Conservation (phyloP, 192 early-diverging fungal species). For the Physocladia obscura region DNA sequence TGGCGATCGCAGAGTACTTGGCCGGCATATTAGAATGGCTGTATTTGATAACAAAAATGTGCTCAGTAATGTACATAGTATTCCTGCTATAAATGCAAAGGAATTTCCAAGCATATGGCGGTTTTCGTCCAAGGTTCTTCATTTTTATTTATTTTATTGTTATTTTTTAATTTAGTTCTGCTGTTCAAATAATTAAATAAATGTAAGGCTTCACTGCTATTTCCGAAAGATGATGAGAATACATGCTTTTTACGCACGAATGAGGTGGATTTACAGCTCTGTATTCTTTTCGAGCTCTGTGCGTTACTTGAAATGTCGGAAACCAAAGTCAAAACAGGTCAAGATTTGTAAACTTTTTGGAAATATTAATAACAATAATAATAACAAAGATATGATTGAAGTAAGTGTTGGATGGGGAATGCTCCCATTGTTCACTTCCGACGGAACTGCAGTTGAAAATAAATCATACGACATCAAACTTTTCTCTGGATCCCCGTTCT, state of each 20-base stretch:
- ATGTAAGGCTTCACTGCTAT: constrained; percentile 42
- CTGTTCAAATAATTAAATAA: neutral
- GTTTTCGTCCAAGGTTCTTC: constrained; percentile 45
- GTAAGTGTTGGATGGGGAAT: constrained; percentile 52
- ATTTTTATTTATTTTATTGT: neutral
- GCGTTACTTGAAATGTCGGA: constrained; percentile 35
- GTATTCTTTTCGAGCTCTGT: constrained; percentile 50
- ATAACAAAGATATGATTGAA: constrained; percentile 28
- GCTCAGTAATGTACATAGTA: constrained; percentile 50
- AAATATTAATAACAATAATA: neutral
- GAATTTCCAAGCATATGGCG: constrained; percentile 39
- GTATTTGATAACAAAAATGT: constrained; percentile 44
- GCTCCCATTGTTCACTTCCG: constrained; percentile 47
- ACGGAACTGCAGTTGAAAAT: constrained; percentile 50
- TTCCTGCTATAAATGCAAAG: constrained; percentile 33
- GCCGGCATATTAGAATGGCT: constrained; percentile 49
- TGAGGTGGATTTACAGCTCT: constrained; percentile 47
- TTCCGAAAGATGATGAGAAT: constrained; percentile 53
- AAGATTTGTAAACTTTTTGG: neutral
- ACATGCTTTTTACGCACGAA: constrained; percentile 45
- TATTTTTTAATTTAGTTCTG: neutral
- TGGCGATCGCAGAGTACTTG: constrained; percentile 30
- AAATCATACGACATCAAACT: constrained; percentile 50
- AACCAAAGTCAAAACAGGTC: constrained; percentile 13
- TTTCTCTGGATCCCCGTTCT: constrained; percentile 47